Percentiles rank a stretch among this genome's conserved stretches.
These are phyloP conservation scores for Artemisia annua DNA, from an alignment of 129 eudicot genomes.

Conservation along the genomic window DNA sequence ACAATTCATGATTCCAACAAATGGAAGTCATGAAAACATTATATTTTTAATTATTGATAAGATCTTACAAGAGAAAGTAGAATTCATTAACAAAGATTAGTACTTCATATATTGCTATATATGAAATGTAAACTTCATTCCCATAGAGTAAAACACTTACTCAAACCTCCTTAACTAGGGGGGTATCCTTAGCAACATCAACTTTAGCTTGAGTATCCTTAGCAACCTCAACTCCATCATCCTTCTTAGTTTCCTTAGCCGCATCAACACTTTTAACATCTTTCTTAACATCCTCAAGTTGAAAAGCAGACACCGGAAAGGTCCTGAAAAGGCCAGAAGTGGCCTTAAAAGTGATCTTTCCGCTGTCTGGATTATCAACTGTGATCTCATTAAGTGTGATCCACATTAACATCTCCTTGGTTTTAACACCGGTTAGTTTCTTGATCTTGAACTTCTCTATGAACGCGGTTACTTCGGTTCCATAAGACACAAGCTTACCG, in stretches of 20 bases:
- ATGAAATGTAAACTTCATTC: no score
- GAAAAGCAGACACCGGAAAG: conserved; percentile 67
- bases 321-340: conserved; percentile 59
- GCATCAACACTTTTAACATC: conserved; percentile 24
- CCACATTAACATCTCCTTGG: conserved; percentile 78
- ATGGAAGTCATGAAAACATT: no score
- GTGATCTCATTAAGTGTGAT: conserved; percentile 49
- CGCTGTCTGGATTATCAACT: conserved; percentile 48
- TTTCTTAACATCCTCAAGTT: conserved; percentile 45
- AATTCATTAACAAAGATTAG: no score
- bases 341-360: conserved; percentile 62
- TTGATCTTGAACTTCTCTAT: conserved; percentile 60
- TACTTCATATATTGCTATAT: no score
- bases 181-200: no score
- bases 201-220: no score
- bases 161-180: no score
- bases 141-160: no score
- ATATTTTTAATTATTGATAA: no score
- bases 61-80: no score
- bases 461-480: conserved; percentile 55
- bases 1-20: no score
- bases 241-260: neutral
- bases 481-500: conserved; percentile 52
- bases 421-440: conserved; percentile 75
- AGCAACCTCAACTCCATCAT: no score